Evolutionary conservation across 2,329 filamentous ascomycete species (phyloP).

Genomic region (Ascochyta viciae-villosae): DNA sequence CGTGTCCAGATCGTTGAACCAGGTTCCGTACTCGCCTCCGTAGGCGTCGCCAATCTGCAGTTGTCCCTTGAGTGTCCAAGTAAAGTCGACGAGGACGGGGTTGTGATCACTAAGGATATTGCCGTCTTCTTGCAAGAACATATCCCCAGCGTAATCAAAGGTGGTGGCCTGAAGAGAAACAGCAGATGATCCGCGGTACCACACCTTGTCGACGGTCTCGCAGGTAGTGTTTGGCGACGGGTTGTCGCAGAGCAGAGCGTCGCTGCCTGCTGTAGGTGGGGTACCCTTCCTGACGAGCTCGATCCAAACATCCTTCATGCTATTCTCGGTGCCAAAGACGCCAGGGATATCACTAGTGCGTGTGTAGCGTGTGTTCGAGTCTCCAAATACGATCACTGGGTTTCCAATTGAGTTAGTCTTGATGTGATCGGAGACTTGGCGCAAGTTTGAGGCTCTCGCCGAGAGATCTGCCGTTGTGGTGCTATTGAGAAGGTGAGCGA

Average conservation of each 20-base stretch:
- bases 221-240: conserved; percentile 61
- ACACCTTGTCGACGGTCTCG: conserved; percentile 72
- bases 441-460: conserved; percentile 66
- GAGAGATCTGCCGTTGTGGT: conserved; percentile 59
- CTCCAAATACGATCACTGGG: conserved; percentile 69
- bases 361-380: conserved; percentile 71
- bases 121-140: conserved; percentile 65
- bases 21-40: conserved; percentile 59
- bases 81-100: conserved; percentile 65
- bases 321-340: conserved; percentile 59
- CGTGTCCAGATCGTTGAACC: conserved; percentile 63
- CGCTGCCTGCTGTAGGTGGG: conserved; percentile 30
- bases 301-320: conserved; percentile 67
- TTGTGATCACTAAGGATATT: conserved; percentile 70
- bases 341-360: conserved; percentile 61
- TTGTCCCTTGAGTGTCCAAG: conserved; percentile 25
- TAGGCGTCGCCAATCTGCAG: conserved; percentile 48
- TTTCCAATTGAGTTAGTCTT: conserved; percentile 64
- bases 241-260: conserved; percentile 61
- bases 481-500: conserved; percentile 21
- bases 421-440: conserved; percentile 67
- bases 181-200: conserved; percentile 62
- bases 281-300: conserved; percentile 53
- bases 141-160: conserved; percentile 63
- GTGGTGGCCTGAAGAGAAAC: conserved; percentile 56